Percentiles rank a stretch among this genome's conserved stretches.
These are phyloP conservation scores for Avicennia marina DNA, from an alignment of 257 asterid species.

Conservation along the genomic window DNA sequence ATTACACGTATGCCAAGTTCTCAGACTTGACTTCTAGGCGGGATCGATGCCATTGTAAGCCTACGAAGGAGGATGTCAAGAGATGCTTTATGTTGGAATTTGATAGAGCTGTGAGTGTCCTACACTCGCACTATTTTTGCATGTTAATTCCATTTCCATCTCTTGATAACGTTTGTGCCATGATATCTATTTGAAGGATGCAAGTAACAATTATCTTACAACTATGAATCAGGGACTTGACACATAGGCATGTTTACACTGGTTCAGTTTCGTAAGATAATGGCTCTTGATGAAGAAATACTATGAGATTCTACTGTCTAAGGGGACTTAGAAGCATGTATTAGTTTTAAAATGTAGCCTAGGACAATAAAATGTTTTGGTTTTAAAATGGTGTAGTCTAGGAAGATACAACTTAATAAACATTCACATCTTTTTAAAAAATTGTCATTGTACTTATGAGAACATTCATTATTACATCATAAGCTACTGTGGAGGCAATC, in stretches of 20 bases:
- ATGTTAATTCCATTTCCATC: background rate
- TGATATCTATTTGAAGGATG: background rate
- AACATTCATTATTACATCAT: no score
- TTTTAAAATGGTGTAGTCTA: background rate
- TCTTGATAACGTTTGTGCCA: background rate
- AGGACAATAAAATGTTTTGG: no score
- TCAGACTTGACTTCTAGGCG: constrained; percentile 79
- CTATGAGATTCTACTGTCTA: background rate
- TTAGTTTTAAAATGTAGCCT: no score
- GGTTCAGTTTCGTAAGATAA: background rate
- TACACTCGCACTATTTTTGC: background rate
- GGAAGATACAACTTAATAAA: background rate
- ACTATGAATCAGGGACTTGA: background rate
- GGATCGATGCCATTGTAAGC: constrained; percentile 84
- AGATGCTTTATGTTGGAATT: constrained; percentile 78
- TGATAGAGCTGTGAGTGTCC: constrained; percentile 65
- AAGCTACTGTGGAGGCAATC: no score
- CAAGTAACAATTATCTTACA: background rate
- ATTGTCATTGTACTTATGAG: background rate
- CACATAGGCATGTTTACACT: background rate
- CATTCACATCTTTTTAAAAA: no score
- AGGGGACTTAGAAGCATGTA: no score
- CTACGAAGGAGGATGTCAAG: constrained; percentile 67
- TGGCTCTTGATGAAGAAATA: background rate
- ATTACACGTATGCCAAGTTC: constrained; percentile 75